phyloP scores from a whole-genome alignment of 805 yeast species.

The Hanseniaspora nectarophila region DNA sequence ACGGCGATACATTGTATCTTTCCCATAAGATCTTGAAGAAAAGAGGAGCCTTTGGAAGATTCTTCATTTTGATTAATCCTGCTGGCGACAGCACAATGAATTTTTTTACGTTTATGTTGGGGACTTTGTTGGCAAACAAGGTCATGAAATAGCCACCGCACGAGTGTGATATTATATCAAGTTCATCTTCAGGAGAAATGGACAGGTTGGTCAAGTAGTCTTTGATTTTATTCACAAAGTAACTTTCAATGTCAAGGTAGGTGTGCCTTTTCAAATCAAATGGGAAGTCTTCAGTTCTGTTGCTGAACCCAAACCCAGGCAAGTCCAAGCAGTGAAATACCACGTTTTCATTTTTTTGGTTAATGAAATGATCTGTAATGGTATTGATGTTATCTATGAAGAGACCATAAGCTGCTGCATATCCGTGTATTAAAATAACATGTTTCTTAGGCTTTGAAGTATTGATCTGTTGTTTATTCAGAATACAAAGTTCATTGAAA shows the following conservation, averaged over 20 bases:
- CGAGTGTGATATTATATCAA: conserved; percentile 72
- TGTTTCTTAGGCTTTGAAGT: conserved; percentile 28
- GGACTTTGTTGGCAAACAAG: conserved; percentile 46
- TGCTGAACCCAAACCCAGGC: conserved; percentile 81
- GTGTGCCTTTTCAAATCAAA: conserved; percentile 25
- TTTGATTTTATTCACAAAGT: neutral
- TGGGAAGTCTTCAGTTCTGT: conserved; percentile 56
- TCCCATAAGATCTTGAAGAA: conserved; percentile 84
- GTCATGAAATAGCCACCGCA: conserved; percentile 81
- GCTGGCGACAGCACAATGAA: conserved; percentile 83
- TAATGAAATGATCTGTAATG: conserved; percentile 26
- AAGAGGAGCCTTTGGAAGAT: conserved; percentile 41
- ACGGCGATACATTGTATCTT: conserved; percentile 65
- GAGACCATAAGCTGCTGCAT: conserved; percentile 87
- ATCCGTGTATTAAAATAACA: conserved; percentile 78
- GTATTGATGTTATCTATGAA: conserved; percentile 62
- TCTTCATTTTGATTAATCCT: conserved; percentile 49
- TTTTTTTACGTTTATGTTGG: conserved; percentile 47
- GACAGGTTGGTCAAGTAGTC: neutral
- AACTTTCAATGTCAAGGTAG: neutral
- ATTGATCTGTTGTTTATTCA: conserved; percentile 34
- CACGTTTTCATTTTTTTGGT: conserved; percentile 42
- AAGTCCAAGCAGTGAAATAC: conserved; percentile 76
- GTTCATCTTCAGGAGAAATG: conserved; percentile 24
- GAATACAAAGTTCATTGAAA: conserved; percentile 61